phyloP scores from a whole-genome alignment of 345 rosid species.

The Pistacia atlantica region DNA sequence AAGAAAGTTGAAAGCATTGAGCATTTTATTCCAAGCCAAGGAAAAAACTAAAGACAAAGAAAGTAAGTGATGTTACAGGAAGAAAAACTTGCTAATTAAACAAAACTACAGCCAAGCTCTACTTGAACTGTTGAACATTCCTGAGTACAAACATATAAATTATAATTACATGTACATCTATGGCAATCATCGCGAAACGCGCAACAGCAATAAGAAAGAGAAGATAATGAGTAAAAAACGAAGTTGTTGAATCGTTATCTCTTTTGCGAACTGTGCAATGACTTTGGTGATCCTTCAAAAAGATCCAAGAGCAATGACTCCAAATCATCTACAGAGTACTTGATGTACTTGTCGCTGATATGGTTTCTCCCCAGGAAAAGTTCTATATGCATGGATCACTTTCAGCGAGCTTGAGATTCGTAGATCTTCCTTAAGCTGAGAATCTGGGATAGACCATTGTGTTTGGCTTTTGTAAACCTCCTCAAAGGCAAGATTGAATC shows the following conservation, averaged over 20 bases:
- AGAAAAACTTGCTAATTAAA: neutral
- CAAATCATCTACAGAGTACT: conserved; percentile 60
- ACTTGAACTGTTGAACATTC: neutral
- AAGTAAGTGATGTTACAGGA: neutral
- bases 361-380: conserved; percentile 50
- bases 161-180: conserved; percentile 18
- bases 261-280: conserved; percentile 49
- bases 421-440: conserved; percentile 66
- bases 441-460: conserved; percentile 60
- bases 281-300: conserved; percentile 51
- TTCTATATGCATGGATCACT: conserved; percentile 70
- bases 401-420: conserved; percentile 65
- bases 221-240: conserved; percentile 7
- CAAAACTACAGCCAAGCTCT: conserved; percentile 10
- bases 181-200: neutral
- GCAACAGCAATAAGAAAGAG: neutral
- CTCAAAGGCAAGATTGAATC: conserved; percentile 59
- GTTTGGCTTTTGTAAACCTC: conserved; percentile 70
- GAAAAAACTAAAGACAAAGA: neutral
- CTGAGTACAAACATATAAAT: neutral
- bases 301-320: conserved; percentile 61
- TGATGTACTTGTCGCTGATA: conserved; percentile 56
- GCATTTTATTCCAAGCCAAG: neutral
- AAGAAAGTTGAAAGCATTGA: neutral
- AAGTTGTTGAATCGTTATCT: conserved; percentile 32